These are phyloP conservation scores for Claviceps digitariae DNA, from an alignment of 2,329 filamentous ascomycete genomes.

Conservation along the genomic window DNA sequence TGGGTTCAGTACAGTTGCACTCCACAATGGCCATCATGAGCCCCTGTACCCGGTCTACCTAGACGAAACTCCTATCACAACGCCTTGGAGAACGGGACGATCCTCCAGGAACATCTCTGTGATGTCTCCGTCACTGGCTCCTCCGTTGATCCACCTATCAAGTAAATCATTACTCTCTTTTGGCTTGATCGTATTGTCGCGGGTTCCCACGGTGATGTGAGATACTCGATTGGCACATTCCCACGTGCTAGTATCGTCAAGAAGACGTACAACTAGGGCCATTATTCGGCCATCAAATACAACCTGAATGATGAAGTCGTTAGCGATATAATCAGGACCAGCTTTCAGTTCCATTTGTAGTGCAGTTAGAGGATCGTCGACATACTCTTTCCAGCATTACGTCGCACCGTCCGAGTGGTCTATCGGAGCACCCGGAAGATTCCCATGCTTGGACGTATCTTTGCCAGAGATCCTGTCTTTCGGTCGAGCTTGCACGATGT, in stretches of 20 bases:
- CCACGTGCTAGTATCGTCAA: slow-evolving; percentile 43
- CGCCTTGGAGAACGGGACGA: slow-evolving; percentile 33
- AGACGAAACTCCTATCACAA: slow-evolving; percentile 34
- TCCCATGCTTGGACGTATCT: slow-evolving; percentile 51
- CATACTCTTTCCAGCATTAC: slow-evolving; percentile 48
- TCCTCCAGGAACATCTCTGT: slow-evolving; percentile 35
- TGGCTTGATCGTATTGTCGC: slow-evolving; percentile 62
- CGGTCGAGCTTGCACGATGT: slow-evolving; percentile 52
- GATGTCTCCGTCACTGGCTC: slow-evolving; percentile 29
- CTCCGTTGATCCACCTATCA: slow-evolving; percentile 54
- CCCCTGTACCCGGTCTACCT: slow-evolving; percentile 19
- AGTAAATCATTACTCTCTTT: slow-evolving; percentile 88
- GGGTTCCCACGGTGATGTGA: slow-evolving; percentile 84
- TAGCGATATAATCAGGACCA: neutral
- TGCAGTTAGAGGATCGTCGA: neutral
- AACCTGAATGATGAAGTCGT: slow-evolving; percentile 28
- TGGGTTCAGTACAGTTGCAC: neutral
- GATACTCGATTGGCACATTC: slow-evolving; percentile 64
- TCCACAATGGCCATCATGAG: neutral
- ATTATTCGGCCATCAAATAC: slow-evolving; percentile 82
- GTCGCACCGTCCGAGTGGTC: slow-evolving; percentile 45
- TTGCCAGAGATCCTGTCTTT: slow-evolving; percentile 61
- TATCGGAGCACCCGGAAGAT: slow-evolving; percentile 16
- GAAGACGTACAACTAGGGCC: slow-evolving; percentile 73
- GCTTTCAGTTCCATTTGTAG: neutral